Base-by-base conservation (phyloP, 2,329 filamentous ascomycete genomes). In the Fusarium lyarnte region DNA sequence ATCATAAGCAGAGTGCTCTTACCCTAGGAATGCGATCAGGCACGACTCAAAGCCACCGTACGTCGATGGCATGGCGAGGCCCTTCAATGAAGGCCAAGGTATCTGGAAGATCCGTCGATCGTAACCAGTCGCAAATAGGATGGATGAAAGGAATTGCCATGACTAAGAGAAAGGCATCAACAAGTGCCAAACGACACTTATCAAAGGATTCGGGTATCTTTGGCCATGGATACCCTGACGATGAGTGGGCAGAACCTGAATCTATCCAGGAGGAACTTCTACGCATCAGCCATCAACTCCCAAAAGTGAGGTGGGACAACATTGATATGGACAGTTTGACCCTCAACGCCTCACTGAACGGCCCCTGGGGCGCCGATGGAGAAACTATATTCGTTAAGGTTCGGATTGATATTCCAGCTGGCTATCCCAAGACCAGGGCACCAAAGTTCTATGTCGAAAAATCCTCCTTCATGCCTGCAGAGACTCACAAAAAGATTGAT, bases 131-230 rank as follows among this genome's bases (percentile, higher is more conserved):
- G 27, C 89, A 91, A 70, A 89, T 92, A 60, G 89, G 88, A 19
- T 92, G 90, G 90, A 91, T 92, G 88, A 91, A 89, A 76, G 90
- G 90, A 9, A 90, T 92, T 66, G 90, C 87, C 36, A 89, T 91
- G 83, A 89, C 85, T 53, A 89, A 87, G 78, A 83, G 85, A 60
- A 89, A 87, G 72, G 78, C 82, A 3, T 82, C 82, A 4, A 76
- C 81, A 17, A 84, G 84, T 43, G 75, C 72, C 14, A 80, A 79
- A 78, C 82, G 88, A 79, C 79, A 87, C 77, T 80, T 85, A 76
- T 84, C 88, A 70, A 82, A 88, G 82, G 84, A 87, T 79, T 83
- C 88, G 70, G 81, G 81, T 12, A 82, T 88, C 66, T 86, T 88
- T 62, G 84, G 85, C 27, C 85, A 85, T 25, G 84, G 81, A 35